Conservation (phyloP, 2,329 filamentous ascomycete genomes). For the Chrysoporthe deuterocubensis region DNA sequence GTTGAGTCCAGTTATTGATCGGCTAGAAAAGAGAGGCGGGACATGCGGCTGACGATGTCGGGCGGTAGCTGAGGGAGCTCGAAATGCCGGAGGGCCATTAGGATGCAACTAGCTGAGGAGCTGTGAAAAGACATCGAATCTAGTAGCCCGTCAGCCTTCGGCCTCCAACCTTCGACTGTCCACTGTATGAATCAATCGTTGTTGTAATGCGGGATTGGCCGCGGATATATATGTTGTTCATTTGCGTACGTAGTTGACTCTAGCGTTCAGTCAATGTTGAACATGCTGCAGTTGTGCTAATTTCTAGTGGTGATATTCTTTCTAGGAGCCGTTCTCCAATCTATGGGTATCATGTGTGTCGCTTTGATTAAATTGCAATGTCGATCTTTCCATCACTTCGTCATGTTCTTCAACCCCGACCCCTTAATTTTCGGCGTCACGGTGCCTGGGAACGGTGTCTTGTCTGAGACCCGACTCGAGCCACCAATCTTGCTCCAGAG, state of each 20-base stretch:
- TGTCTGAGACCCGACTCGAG: conserved; percentile 38
- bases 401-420: conserved; percentile 41
- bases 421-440: conserved; percentile 45
- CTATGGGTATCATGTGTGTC: conserved; percentile 27
- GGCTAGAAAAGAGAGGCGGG: not conserved
- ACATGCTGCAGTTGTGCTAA: not conserved
- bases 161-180: too few relatives aligned
- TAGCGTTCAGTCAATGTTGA: not conserved
- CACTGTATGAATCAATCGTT: too few relatives aligned
- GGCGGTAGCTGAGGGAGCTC: not conserved
- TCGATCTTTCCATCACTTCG: conserved; percentile 34
- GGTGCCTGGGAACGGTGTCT: conserved; percentile 45
- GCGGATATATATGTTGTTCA: not conserved
- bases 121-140: too few relatives aligned
- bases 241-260: not conserved
- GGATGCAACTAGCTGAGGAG: too few relatives aligned
- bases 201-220: too few relatives aligned
- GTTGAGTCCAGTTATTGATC: too few relatives aligned
- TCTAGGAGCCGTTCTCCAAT: conserved; percentile 5
- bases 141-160: too few relatives aligned
- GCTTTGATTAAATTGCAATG: not conserved
- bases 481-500: conserved; percentile 66
- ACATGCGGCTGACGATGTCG: not conserved
- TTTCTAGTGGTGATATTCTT: not conserved
- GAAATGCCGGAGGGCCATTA: not conserved